A percentile compares a stretch with the other conserved stretches of the same genome.
phyloP scores from a whole-genome alignment of 2,329 filamentous ascomycete species.

The Trichoderma lentiforme region DNA sequence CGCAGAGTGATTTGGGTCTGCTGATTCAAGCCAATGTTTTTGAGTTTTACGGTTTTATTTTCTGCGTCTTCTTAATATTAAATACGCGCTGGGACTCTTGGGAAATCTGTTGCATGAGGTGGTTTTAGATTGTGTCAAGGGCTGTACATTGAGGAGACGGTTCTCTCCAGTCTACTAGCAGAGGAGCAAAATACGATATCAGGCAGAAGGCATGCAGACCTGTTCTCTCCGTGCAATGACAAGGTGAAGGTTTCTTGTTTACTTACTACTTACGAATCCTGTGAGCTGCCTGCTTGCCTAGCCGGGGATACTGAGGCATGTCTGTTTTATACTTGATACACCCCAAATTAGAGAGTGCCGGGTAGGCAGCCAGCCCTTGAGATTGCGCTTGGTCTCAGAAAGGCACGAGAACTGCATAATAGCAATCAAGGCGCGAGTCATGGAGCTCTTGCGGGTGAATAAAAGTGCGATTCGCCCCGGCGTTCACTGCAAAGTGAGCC shows the following conservation, averaged over 20 bases:
- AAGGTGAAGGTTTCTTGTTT: neutral
- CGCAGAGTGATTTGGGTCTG: neutral
- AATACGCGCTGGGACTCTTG: neutral
- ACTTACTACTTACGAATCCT: neutral
- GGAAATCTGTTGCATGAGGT: constrained; percentile 9
- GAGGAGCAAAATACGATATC: neutral
- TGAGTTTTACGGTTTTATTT: neutral
- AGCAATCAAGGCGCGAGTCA: neutral
- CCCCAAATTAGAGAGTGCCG: neutral
- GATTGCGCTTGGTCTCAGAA: neutral
- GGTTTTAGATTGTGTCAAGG: constrained; percentile 8
- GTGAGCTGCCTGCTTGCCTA: neutral
- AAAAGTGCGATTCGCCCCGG: neutral
- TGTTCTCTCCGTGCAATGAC: neutral
- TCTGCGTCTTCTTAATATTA: neutral
- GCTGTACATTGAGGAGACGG: constrained; percentile 3
- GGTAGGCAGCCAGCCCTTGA: neutral
- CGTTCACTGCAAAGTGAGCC: neutral
- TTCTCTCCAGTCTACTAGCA: neutral
- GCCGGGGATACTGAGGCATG: neutral
- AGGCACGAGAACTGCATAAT: neutral
- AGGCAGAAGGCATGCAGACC: neutral
- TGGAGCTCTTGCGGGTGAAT: neutral
- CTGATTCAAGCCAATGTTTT: neutral
- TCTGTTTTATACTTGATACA: neutral